Percentiles rank a stretch among this genome's conserved stretches.
Evolutionary conservation across 2,329 filamentous ascomycete species (phyloP).

Genomic region (Aspergillus oerlinghausenensis): DNA sequence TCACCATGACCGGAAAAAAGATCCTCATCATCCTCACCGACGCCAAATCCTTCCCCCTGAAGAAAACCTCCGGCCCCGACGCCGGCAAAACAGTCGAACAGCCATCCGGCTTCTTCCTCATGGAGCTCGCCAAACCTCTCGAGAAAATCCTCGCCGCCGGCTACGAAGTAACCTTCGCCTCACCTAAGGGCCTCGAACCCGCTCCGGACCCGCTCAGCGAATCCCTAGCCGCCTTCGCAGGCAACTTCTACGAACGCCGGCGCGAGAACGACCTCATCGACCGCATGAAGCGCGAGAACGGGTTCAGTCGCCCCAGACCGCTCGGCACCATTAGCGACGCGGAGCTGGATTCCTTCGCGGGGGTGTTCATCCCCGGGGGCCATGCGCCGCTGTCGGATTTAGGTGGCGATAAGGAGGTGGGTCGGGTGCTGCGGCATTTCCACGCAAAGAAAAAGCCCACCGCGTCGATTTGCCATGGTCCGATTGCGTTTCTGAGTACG

Average conservation of each 20-base stretch:
- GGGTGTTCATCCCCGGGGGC: conserved; percentile 44
- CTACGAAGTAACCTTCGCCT: conserved; percentile 45
- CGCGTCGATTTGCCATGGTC: conserved; percentile 45
- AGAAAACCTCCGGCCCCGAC: conserved; percentile 22
- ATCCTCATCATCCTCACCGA: conserved; percentile 45
- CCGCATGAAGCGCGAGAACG: conserved; percentile 44
- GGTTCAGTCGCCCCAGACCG: conserved; percentile 35
- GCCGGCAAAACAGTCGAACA: conserved; percentile 23
- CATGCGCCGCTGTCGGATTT: conserved; percentile 44
- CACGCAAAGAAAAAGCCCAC: conserved; percentile 40
- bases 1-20: conserved; percentile 31
- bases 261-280: conserved; percentile 40
- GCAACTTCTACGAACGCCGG: conserved; percentile 44
- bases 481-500: conserved; percentile 43
- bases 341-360: conserved; percentile 36
- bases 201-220: conserved; percentile 41
- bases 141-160: conserved; percentile 32
- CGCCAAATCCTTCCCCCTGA: conserved; percentile 35
- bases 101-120: conserved; percentile 36
- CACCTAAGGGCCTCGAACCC: conserved; percentile 40
- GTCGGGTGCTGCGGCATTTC: conserved; percentile 41
- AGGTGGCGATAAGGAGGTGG: conserved; percentile 39
- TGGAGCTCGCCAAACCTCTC: conserved; percentile 38
- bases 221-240: conserved; percentile 40
- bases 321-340: conserved; percentile 39